These are phyloP conservation scores for Sporisorium iseilematis-ciliati DNA, from an alignment of 1,284 basidiomycete genomes.

Conservation along the genomic window DNA sequence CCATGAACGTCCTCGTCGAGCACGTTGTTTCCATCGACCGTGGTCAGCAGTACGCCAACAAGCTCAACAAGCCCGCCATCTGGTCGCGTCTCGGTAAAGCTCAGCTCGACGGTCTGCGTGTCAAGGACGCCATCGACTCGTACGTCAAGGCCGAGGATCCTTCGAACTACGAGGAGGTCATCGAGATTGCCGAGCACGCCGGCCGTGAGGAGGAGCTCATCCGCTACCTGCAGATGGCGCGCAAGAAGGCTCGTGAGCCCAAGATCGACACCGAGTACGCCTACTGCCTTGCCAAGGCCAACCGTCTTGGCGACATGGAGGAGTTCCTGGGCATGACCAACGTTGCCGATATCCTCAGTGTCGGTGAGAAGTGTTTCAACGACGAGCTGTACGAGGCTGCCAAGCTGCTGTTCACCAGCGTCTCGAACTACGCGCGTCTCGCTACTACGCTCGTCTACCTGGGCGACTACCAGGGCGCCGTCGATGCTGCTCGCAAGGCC, in stretches of 20 bases:
- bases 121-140: constrained; percentile 98
- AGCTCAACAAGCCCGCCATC: constrained; percentile 95
- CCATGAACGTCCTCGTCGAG: constrained; percentile 97
- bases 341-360: constrained; percentile 93
- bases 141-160: constrained; percentile 99
- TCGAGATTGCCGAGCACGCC: constrained; percentile 94
- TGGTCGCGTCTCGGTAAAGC: constrained; percentile 98
- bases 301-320: constrained; percentile 79
- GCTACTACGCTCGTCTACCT: constrained; percentile 99
- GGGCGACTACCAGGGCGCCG: constrained; percentile 96
- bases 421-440: constrained; percentile 97
- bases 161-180: constrained; percentile 93
- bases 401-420: constrained; percentile 93
- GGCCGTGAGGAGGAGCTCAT: constrained; percentile 99
- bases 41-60: constrained; percentile 94
- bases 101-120: constrained; percentile 97
- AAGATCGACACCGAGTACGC: constrained; percentile 88
- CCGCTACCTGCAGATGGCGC: constrained; percentile 98
- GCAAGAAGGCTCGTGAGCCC: constrained; percentile 95
- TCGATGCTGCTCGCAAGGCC: constrained; percentile 97
- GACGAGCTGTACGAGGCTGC: constrained; percentile 98
- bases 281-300: constrained; percentile 69
- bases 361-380: constrained; percentile 99
- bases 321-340: constrained; percentile 99
- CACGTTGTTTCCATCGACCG: constrained; percentile 98